Evolutionary conservation across 1,284 basidiomycete genomes (phyloP), one percentile per base, ranked within the genome.

Genomic region (Trichosporon coremiiforme): DNA sequence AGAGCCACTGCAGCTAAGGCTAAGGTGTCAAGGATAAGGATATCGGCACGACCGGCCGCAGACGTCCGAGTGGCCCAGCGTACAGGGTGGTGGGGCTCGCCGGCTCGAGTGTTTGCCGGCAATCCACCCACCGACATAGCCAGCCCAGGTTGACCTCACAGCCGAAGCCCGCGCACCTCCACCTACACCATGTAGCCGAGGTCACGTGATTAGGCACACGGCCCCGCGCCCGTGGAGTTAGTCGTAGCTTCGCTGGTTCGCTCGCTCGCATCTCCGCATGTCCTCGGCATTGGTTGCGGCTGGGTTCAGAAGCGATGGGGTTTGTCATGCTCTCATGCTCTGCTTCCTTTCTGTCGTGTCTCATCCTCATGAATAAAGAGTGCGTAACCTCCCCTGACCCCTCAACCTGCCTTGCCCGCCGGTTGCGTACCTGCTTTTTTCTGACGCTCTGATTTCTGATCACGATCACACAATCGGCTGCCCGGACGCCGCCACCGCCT

Each of bases 31-130:
- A 60, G 57, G 29, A 33, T 31, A 17, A n/a, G 57, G 57, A 62
- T 62, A 62, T 62, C 57, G 57, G 57, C 57, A 35, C 57, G 57
- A 62, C 57, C 57, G 57, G 57, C 57, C 57, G 57, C 57, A n/a
- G 15, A 62, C 57, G 57, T 62, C 57, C 57, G 25, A 25, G 25
- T 25, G 25, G 25, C 25, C 25, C 25, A 25, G 25, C 25, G 57
- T 33, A 29, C 10, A 22, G 31, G 31, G 15, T 29, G 50, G 50
- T 53, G 50, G 50, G 50, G 50, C 57, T 17, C 29, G 22, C 57
- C 57, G 57, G 57, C 57, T 62, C 57, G 57, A 62, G 29, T 62
- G 57, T 62, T 35, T 35, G 31, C 57, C 57, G 57, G 57, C 57
- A 62, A 25, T 25, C 25, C 25, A 25, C n/a, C 15, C 57, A 31